phyloP scores from a whole-genome alignment of 345 rosid genomes.

The Lepidium aucheri region DNA sequence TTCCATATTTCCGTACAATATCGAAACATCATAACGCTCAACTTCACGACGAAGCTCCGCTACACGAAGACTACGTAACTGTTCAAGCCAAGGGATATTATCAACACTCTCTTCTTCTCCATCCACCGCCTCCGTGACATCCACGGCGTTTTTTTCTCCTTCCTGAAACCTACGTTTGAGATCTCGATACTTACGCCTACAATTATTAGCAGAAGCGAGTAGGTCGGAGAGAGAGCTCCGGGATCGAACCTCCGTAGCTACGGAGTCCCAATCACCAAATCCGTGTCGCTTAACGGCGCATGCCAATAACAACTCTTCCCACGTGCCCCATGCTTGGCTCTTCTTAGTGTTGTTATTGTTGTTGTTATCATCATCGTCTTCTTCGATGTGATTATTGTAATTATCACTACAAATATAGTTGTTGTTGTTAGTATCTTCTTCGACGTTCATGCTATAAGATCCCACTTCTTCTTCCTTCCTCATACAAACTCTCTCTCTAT shows the following conservation, averaged over 20 bases:
- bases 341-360: neutral
- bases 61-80: constrained; percentile 59
- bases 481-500: neutral
- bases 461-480: constrained; percentile 9
- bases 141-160: neutral
- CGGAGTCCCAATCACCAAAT: constrained; percentile 61
- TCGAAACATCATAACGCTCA: constrained; percentile 59
- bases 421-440: neutral
- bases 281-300: constrained; percentile 87
- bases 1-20: constrained; percentile 32
- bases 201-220: constrained; percentile 37
- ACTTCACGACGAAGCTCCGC: constrained; percentile 70
- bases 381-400: neutral
- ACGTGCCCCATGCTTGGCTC: constrained; percentile 56
- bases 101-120: constrained; percentile 14
- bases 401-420: neutral
- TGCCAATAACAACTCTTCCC: constrained; percentile 65
- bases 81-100: constrained; percentile 56
- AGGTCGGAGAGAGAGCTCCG: constrained; percentile 36
- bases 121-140: neutral
- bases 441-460: constrained; percentile 7
- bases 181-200: constrained; percentile 54
- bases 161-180: constrained; percentile 51
- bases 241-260: constrained; percentile 61
- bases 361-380: neutral